phyloP scores from a whole-genome alignment of 2,329 filamentous ascomycete genomes.

The Beauveria sp. region DNA sequence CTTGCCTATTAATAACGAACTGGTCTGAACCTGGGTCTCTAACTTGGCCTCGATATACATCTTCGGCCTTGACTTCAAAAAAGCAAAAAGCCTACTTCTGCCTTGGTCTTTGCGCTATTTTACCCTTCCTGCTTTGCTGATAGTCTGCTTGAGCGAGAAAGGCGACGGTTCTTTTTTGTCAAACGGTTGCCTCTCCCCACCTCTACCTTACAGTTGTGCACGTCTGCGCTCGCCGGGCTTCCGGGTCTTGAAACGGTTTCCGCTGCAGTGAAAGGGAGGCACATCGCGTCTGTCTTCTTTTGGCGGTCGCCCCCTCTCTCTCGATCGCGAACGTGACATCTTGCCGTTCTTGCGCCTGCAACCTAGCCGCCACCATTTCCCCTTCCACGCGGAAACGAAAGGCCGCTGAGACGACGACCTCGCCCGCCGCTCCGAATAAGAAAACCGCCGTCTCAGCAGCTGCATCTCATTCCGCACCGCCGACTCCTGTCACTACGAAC shows the following conservation, averaged over 20 bases:
- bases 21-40: neutral
- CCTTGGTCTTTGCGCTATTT: no score
- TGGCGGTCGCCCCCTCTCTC: neutral
- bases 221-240: neutral
- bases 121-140: no score
- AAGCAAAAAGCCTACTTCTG: no score
- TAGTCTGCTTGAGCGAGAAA: neutral
- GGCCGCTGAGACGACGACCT: conserved; percentile 57
- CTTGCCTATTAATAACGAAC: neutral
- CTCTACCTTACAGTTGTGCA: neutral
- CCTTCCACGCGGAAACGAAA: conserved; percentile 53
- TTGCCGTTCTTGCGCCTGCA: neutral
- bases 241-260: neutral
- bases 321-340: neutral
- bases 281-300: neutral
- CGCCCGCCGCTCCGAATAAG: conserved; percentile 42
- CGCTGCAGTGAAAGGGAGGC: neutral
- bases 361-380: conserved; percentile 46
- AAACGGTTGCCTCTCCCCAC: neutral
- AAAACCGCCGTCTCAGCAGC: conserved; percentile 50
- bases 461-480: conserved; percentile 39
- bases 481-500: conserved; percentile 47
- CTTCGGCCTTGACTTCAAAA: no score
- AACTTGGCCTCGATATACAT: no score
- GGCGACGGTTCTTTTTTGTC: neutral